These are phyloP conservation scores for Microdochium trichocladiopsis DNA, from an alignment of 2,329 filamentous ascomycete species.

Conservation along the genomic window DNA sequence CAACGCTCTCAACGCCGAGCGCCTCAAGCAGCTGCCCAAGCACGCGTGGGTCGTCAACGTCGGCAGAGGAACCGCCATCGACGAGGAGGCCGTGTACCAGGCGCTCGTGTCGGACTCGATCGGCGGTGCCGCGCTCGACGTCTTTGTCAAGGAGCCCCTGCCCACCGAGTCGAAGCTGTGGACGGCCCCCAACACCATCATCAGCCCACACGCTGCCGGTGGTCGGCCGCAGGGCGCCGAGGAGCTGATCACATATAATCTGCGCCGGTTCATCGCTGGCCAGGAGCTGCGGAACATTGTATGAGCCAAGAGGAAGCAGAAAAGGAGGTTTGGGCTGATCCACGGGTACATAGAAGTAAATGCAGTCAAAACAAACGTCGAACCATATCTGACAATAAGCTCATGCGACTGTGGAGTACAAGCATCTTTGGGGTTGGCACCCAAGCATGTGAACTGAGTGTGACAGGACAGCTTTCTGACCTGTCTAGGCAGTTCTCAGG, in stretches of 20 bases:
- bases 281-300: slow-evolving; percentile 50
- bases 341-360: background rate
- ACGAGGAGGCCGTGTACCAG: slow-evolving; percentile 40
- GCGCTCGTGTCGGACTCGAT: slow-evolving; percentile 34
- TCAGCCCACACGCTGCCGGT: slow-evolving; percentile 53
- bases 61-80: slow-evolving; percentile 38
- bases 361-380: no score
- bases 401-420: no score
- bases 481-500: no score
- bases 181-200: slow-evolving; percentile 41
- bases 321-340: background rate
- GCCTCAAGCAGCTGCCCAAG: slow-evolving; percentile 44
- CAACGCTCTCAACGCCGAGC: slow-evolving; percentile 46
- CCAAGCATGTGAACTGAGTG: no score
- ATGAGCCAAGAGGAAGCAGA: background rate
- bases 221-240: slow-evolving; percentile 55
- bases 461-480: no score
- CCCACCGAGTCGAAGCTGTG: slow-evolving; percentile 35
- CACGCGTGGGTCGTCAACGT: slow-evolving; percentile 52
- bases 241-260: slow-evolving; percentile 51
- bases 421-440: no score
- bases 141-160: slow-evolving; percentile 30
- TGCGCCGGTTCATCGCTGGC: slow-evolving; percentile 50
- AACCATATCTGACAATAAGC: no score
- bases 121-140: slow-evolving; percentile 42